Percentiles rank a stretch among this genome's conserved stretches.
phyloP scores from a whole-genome alignment of 257 asterid species.

The Fraxinus anomala region DNA sequence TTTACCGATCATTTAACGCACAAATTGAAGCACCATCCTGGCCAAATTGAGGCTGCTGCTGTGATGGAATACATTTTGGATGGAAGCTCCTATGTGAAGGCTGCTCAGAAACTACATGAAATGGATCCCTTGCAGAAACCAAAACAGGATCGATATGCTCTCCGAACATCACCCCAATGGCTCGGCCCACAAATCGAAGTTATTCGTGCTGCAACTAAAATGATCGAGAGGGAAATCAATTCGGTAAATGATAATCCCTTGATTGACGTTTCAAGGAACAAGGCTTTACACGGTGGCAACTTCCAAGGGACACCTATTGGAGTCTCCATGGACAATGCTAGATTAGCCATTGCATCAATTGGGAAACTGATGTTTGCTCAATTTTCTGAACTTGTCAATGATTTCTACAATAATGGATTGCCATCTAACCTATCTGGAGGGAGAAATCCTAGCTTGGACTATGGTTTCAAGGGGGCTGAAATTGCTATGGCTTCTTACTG shows the following conservation, averaged over 20 bases:
- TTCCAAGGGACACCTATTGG: slow-evolving; percentile 36
- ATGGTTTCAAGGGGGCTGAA: slow-evolving; percentile 32
- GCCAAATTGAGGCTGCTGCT: slow-evolving; percentile 38
- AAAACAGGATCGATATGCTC: slow-evolving; percentile 27
- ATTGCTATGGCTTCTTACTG: slow-evolving; percentile 32
- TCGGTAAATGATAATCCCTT: slow-evolving; percentile 33
- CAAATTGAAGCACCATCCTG: slow-evolving; percentile 62
- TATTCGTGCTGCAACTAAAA: slow-evolving; percentile 20
- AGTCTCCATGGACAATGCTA: slow-evolving; percentile 31
- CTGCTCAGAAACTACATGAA: slow-evolving; percentile 24
- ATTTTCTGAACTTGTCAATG: slow-evolving; percentile 30
- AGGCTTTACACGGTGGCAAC: slow-evolving; percentile 33
- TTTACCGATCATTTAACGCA: slow-evolving; percentile 63
- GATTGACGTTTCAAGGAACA: slow-evolving; percentile 31
- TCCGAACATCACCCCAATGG: slow-evolving; percentile 33
- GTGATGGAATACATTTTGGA: slow-evolving; percentile 34
- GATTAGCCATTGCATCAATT: slow-evolving; percentile 29
- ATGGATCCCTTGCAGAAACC: slow-evolving; percentile 29
- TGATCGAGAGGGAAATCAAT: slow-evolving; percentile 34
- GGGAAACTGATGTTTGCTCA: slow-evolving; percentile 34
- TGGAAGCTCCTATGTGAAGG: slow-evolving; percentile 31
- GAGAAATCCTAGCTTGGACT: slow-evolving; percentile 27
- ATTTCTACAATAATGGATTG: slow-evolving; percentile 31
- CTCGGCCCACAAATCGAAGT: slow-evolving; percentile 31
- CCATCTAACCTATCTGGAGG: slow-evolving; percentile 26